Base-by-base conservation (phyloP, 176 grass and related monocot species). In the Paspalum vaginatum region DNA sequence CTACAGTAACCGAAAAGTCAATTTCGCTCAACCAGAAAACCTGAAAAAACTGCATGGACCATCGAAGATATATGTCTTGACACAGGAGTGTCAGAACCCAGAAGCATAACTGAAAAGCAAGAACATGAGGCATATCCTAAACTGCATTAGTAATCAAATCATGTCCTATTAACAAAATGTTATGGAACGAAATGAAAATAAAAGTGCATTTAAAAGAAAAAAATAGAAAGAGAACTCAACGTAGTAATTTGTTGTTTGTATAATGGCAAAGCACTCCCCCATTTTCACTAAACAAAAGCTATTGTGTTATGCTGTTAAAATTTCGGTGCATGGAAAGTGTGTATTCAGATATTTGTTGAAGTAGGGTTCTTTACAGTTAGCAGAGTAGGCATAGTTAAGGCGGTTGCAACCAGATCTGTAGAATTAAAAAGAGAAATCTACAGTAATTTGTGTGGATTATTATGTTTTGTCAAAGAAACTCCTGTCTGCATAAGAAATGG, bases 1-100 rank as follows among this genome's bases (percentile, higher is more conserved):
- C 95, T 98, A 74, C 40, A 80, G 49, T 61, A 80, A 69, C 84
- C 7, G 62, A 64, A 65, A 55, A 45, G 5, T 67, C 9, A 24
- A 12, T 21, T 50, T 49, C 14, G 20, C 61, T 79, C n/a, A 79
- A 20, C 66, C 6, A 8, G 27, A 84, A 79, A 83, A 74, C 9
- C 27, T 14, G 20, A 17, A 45, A 44, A 81, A 12, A 32, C 11
- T n/a, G 15, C 38, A 57, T 13, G 32, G 49, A 61, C 18, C 10
- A 14, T 74, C 57, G 5, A 41, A 39, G 25, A 75, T 15, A 57
- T 27, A 77, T 64, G 59, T 21, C 7, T 7, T 39, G 11, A 10
- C 18, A 71, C 1, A 61, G 27, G 37, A 72, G 55, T 5, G 24
- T 51, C 25, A 62, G 16, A 71, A 27, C 13, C 6, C 3, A 49